Percentiles rank a stretch among this genome's conserved stretches.
Conservation (phyloP, 2,329 filamentous ascomycete genomes). For the Xylaria sp. region DNA sequence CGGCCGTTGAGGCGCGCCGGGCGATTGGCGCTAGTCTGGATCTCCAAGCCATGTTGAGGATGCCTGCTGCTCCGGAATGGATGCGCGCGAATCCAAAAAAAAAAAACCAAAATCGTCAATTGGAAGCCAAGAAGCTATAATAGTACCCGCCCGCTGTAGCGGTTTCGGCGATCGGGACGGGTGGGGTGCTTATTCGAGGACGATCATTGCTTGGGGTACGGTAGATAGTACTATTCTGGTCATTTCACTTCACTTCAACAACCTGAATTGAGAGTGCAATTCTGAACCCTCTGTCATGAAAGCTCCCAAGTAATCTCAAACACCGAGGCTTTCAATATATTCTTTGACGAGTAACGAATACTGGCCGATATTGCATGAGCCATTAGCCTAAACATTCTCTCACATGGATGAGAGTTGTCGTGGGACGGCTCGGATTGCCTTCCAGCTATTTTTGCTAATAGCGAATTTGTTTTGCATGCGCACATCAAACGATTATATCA, state of each 20-base stretch:
- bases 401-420: background rate
- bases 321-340: background rate
- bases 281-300: background rate
- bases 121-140: slow-evolving; percentile 4
- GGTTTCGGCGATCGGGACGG: slow-evolving; percentile 28
- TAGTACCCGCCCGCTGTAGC: slow-evolving; percentile 18
- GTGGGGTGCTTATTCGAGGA: background rate
- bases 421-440: slow-evolving; percentile 9
- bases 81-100: slow-evolving; percentile 13
- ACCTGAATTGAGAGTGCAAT: background rate
- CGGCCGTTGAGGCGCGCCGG: slow-evolving; percentile 42
- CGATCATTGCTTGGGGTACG: background rate
- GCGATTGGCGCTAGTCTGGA: slow-evolving; percentile 46
- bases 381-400: slow-evolving; percentile 31
- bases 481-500: slow-evolving; percentile 22
- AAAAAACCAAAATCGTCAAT: slow-evolving; percentile 7
- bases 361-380: slow-evolving; percentile 19
- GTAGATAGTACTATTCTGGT: no score
- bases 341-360: background rate
- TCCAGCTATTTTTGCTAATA: slow-evolving; percentile 28
- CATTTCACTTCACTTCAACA: background rate
- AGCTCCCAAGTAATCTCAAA: background rate
- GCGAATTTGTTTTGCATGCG: slow-evolving; percentile 21
- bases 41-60: slow-evolving; percentile 45
- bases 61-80: slow-evolving; percentile 12